Conservation (phyloP, 768 basidiomycete genomes). For the Boletus eberwhitei region DNA sequence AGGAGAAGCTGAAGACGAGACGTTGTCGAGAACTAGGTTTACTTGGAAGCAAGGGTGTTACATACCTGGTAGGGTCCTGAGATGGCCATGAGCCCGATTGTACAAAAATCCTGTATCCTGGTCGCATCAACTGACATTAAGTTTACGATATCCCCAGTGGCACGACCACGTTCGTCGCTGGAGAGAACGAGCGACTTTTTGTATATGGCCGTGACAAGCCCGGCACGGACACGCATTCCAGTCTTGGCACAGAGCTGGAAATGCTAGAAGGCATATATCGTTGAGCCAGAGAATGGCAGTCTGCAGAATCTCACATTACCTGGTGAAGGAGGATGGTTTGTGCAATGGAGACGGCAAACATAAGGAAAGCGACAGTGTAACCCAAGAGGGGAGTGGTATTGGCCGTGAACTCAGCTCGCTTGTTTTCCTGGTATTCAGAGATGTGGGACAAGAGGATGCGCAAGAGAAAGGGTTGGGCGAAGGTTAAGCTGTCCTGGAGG, state of each 20-base stretch:
- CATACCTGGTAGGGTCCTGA: constrained; percentile 82
- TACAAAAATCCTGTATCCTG: constrained; percentile 75
- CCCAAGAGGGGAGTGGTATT: constrained; percentile 53
- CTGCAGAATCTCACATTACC: constrained; percentile 34
- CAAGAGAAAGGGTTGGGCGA: constrained; percentile 85
- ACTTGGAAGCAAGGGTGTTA: constrained; percentile 24
- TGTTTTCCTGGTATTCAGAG: constrained; percentile 62
- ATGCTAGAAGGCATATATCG: constrained; percentile 45
- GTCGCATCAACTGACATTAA: constrained; percentile 87
- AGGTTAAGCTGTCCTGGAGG: constrained; percentile 76
- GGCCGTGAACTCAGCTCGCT: constrained; percentile 24
- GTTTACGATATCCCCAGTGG: constrained; percentile 92
- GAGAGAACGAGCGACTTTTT: constrained; percentile 81
- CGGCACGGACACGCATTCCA: constrained; percentile 91
- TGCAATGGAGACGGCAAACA: constrained; percentile 73
- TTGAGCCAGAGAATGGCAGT: background rate
- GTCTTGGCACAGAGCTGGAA: constrained; percentile 79
- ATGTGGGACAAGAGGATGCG: constrained; percentile 80
- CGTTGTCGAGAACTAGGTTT: background rate
- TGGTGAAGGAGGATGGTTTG: constrained; percentile 83
- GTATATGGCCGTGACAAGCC: constrained; percentile 82
- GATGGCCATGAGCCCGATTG: constrained; percentile 79
- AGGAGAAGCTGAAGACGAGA: constrained; percentile 56
- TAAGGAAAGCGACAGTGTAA: constrained; percentile 67
- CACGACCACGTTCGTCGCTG: constrained; percentile 76